Evolutionary conservation across 495 filamentous ascomycete species (phyloP).

Genomic region (Podospora pseudoanserina): DNA sequence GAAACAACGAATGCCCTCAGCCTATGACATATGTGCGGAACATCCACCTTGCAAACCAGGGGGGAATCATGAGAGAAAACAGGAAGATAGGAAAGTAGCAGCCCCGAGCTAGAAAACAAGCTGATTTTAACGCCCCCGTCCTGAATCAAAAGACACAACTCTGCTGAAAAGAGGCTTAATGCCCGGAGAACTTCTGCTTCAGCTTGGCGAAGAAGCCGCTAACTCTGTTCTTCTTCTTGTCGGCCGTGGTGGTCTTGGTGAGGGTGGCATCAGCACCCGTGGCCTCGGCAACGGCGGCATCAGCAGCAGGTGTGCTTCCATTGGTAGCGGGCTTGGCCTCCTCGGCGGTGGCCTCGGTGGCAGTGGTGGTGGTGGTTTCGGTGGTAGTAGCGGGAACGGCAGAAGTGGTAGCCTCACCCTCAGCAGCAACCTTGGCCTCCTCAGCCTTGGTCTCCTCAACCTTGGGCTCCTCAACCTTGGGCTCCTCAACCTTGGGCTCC

Average conservation of each 20-base stretch:
- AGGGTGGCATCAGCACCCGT: conserved; percentile 23
- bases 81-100: conserved; percentile 4
- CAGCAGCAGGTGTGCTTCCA: conserved; percentile 23
- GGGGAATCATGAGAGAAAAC: conserved; percentile 39
- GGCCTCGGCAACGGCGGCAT: conserved; percentile 15
- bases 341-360: not conserved
- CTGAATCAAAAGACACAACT: not conserved
- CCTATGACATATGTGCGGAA: conserved; percentile 17
- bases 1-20: conserved; percentile 17
- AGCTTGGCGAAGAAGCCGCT: conserved; percentile 55
- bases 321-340: conserved; percentile 18
- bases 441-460: conserved; percentile 12
- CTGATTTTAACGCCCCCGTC: not conserved
- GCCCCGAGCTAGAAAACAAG: not conserved
- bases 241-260: conserved; percentile 34
- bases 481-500: conserved; percentile 7
- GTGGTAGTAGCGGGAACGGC: not conserved
- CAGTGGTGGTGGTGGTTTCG: not conserved
- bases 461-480: not conserved
- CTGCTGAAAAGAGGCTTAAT: not conserved
- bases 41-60: conserved; percentile 23
- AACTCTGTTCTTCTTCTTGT: conserved; percentile 60
- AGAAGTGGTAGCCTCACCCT: not conserved
- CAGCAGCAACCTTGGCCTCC: conserved; percentile 16
- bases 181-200: conserved; percentile 50